Conservation (phyloP, 2,329 filamentous ascomycete genomes). For the Boeremia exigua region DNA sequence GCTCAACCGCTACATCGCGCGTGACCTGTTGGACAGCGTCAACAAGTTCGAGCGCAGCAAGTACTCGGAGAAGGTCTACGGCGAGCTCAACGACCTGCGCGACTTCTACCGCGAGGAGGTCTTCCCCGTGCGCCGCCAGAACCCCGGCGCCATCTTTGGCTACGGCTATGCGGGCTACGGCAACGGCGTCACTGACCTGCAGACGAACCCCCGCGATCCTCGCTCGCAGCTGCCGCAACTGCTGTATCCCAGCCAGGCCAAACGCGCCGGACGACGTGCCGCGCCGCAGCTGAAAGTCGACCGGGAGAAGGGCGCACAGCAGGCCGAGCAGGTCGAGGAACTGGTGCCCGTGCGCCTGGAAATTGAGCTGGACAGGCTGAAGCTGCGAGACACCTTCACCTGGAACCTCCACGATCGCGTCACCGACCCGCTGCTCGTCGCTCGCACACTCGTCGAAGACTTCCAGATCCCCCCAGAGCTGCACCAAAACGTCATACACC, state of each 20-base stretch:
- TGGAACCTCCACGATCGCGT: constrained; percentile 97
- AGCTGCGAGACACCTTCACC: constrained; percentile 94
- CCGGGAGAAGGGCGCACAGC: constrained; percentile 80
- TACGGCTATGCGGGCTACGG: constrained; percentile 86
- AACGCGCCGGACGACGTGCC: constrained; percentile 76
- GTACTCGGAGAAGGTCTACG: constrained; percentile 69
- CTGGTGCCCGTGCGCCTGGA: constrained; percentile 90
- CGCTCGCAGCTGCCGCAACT: constrained; percentile 56
- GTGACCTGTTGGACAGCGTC: constrained; percentile 65
- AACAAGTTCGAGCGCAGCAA: constrained; percentile 58
- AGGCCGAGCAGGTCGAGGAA: constrained; percentile 90
- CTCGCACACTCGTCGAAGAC: constrained; percentile 89
- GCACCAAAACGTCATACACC: constrained; percentile 62
- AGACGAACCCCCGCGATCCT: constrained; percentile 59
- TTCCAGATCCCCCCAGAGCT: constrained; percentile 74
- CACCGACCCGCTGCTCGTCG: constrained; percentile 79
- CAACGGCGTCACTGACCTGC: constrained; percentile 76
- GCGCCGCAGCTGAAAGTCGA: constrained; percentile 76
- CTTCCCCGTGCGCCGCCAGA: constrained; percentile 64
- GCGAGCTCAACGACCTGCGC: constrained; percentile 49
- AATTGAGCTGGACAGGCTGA: constrained; percentile 94
- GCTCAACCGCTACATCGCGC: constrained; percentile 69
- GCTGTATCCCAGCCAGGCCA: constrained; percentile 79
- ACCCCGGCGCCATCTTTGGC: constrained; percentile 67
- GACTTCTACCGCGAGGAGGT: constrained; percentile 49